Evolutionary conservation across 306 rosid species (phyloP), one percentile per base, ranked within the genome.

Genomic region (Dryas drummondii): DNA sequence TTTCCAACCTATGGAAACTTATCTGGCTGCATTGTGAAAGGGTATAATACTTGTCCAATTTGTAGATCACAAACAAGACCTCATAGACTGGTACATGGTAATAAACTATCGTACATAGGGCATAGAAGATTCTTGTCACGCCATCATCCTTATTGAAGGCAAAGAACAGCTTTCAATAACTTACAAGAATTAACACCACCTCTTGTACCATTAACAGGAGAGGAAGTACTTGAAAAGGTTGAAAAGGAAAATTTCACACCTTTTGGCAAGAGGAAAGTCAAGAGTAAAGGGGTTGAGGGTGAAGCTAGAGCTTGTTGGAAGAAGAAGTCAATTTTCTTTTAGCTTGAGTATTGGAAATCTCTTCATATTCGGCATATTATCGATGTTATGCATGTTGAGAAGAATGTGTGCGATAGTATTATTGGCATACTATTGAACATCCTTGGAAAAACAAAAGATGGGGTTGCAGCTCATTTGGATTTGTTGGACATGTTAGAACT

Each of bases 301-400:
- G 32, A 27, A 27, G 32, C 32, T 27, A 27, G 32, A 27, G 32
- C 32, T 27, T 27, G 68, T 59, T 73, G 70, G 77, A 73, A 73
- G 9, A 73, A 73, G 54, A 26, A 27, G 2, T 59, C 59, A 1
- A 59, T 59, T 0, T 73, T 73, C 5, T 73, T 60, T 16, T n/a
- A 73, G 6, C 68, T 73, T 26, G n/a, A 47, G 50, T 73, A 60
- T n/a, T 61, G 40, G 60, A 32, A 49, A 9, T 13, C 4, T 8
- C 13, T 61, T 46, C 46, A 6, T 9, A 37, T 60, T 6, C 5
- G 17, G 0, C 60, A 73, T 32, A 26, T 0, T 48, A 11, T 60
- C 3, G 41, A 60, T 60, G 58, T 60, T 4, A 73, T 73, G 60
- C 77, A 60, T 14, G 51, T 53, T 9, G 70, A 47, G 19, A 73